phyloP scores from a whole-genome alignment of 1,284 basidiomycete genomes.

The Ceratobasidium sp. region DNA sequence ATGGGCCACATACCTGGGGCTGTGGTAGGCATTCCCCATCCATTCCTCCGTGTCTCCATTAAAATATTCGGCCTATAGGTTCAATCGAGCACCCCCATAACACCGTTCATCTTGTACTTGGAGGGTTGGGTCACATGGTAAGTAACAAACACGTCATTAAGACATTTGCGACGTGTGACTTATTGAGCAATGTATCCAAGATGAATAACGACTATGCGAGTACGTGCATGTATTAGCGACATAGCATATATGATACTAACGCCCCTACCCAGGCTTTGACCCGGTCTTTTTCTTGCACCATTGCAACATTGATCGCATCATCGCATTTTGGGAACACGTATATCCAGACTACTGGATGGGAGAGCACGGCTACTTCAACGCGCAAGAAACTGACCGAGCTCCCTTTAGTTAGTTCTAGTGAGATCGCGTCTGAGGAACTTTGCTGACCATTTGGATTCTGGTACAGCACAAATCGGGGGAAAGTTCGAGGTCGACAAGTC shows the following conservation, averaged over 20 bases:
- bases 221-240: background rate
- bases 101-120: slow-evolving; percentile 27
- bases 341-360: slow-evolving; percentile 37
- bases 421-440: background rate
- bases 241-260: background rate
- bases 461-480: slow-evolving; percentile 5
- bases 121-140: slow-evolving; percentile 37
- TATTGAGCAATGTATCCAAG: background rate
- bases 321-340: slow-evolving; percentile 39
- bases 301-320: slow-evolving; percentile 39
- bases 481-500: background rate
- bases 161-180: background rate
- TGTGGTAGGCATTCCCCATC: background rate
- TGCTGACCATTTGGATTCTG: background rate
- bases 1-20: slow-evolving; percentile 4
- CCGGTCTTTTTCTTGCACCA: slow-evolving; percentile 42
- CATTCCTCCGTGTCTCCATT: too few species aligned
- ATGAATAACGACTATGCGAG: background rate
- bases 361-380: slow-evolving; percentile 16
- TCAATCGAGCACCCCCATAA: slow-evolving; percentile 37
- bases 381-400: slow-evolving; percentile 10
- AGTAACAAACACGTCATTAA: background rate
- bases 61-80: background rate
- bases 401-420: slow-evolving; percentile 20
- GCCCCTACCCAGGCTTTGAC: slow-evolving; percentile 35